These are phyloP conservation scores for Leccinum obscurum DNA, from an alignment of 768 basidiomycete species.

Conservation along the genomic window DNA sequence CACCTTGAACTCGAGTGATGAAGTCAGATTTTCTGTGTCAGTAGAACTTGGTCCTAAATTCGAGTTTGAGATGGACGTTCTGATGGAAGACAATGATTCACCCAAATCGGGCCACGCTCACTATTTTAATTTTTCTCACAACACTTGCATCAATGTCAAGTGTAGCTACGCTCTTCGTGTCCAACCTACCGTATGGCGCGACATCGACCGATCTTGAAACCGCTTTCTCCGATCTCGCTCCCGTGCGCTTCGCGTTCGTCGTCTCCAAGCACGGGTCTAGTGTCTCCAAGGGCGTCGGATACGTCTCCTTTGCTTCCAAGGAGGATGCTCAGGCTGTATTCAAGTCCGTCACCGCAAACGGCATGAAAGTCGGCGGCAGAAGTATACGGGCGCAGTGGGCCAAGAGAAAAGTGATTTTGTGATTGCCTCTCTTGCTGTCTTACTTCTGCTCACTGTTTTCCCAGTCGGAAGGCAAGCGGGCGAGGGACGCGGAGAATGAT, in stretches of 20 bases:
- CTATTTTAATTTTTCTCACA: background rate
- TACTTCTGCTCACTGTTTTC: background rate
- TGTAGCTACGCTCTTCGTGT: constrained; percentile 83
- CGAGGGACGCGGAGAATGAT: constrained; percentile 20
- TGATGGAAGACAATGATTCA: no score
- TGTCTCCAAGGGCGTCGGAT: constrained; percentile 92
- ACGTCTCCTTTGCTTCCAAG: constrained; percentile 86
- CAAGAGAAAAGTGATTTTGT: constrained; percentile 60
- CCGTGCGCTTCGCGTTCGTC: constrained; percentile 91
- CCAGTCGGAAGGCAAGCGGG: constrained; percentile 43
- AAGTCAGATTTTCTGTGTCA: no score
- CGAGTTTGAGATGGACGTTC: no score
- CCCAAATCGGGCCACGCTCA: no score
- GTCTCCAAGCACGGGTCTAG: constrained; percentile 77
- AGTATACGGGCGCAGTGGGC: constrained; percentile 80
- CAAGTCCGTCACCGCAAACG: constrained; percentile 61
- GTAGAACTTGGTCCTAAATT: background rate
- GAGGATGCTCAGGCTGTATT: constrained; percentile 85
- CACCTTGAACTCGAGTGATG: no score
- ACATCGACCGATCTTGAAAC: constrained; percentile 91
- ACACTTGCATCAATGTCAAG: constrained; percentile 34
- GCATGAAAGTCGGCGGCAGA: constrained; percentile 65
- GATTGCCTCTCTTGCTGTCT: no score
- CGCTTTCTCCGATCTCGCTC: constrained; percentile 93
- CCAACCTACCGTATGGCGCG: constrained; percentile 86